A percentile compares a stretch with the other conserved stretches of the same genome.
These are phyloP conservation scores for Ulota crispa DNA, from an alignment of 225 moss, liverwort and hornwort genomes.

Conservation along the genomic window DNA sequence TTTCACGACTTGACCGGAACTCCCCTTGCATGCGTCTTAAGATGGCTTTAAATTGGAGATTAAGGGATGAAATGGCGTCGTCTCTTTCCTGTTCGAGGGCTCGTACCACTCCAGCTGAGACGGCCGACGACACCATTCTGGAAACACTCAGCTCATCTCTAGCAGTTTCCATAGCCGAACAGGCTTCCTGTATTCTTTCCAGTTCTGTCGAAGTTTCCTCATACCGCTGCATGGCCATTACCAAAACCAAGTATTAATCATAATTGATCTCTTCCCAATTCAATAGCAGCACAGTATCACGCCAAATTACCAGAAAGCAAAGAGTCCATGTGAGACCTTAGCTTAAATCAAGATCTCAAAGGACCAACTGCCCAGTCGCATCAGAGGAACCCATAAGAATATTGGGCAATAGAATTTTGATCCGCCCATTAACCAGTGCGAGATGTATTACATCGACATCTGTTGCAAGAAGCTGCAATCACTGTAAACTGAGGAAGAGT, in stretches of 20 bases:
- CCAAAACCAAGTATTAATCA: background rate
- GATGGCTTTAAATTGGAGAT: constrained; percentile 63
- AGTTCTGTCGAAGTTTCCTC: constrained; percentile 54
- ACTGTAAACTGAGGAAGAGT: background rate
- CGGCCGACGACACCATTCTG: constrained; percentile 65
- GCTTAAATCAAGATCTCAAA: no score
- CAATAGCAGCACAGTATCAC: background rate
- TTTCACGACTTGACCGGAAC: constrained; percentile 66
- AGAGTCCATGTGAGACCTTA: background rate
- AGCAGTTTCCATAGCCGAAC: constrained; percentile 39
- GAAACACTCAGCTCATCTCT: constrained; percentile 58
- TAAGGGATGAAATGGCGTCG: constrained; percentile 60
- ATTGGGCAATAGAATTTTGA: background rate
- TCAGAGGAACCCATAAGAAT: background rate
- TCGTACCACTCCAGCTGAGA: constrained; percentile 61
- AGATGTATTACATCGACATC: background rate
- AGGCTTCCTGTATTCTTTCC: constrained; percentile 49
- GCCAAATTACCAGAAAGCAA: background rate
- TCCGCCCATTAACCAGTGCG: background rate
- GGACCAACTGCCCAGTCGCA: background rate
- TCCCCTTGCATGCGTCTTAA: constrained; percentile 78
- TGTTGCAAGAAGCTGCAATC: background rate
- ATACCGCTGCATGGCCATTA: constrained; percentile 46
- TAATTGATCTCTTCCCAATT: background rate
- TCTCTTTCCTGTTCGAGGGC: constrained; percentile 79